Conservation (phyloP, 108 stramenopile species). For the Fragilaria crotonensis region DNA sequence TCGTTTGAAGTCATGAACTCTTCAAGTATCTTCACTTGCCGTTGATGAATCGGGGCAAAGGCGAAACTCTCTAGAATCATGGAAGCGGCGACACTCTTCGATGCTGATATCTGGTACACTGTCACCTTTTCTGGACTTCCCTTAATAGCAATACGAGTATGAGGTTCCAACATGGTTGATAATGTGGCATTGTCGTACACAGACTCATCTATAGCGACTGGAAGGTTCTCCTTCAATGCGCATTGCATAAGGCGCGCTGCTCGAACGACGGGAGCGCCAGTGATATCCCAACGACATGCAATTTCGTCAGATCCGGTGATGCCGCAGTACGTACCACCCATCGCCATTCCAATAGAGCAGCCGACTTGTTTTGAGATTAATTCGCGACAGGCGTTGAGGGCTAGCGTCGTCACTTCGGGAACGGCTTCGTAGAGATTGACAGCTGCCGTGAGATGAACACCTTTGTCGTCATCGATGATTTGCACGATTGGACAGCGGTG, state of each 20-base stretch:
- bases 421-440: conserved; percentile 7
- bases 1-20: background rate
- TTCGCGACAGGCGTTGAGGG: background rate
- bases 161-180: background rate
- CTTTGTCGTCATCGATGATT: conserved; percentile 13
- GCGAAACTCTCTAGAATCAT: background rate
- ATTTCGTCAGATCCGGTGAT: conserved; percentile 1
- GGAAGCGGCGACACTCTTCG: background rate
- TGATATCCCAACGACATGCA: conserved; percentile 9
- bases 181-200: background rate
- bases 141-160: background rate
- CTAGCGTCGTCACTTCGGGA: conserved; percentile 1
- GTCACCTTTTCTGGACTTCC: background rate
- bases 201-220: background rate
- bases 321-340: conserved; percentile 5
- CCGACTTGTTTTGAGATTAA: conserved; percentile 6
- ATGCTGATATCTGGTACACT: background rate
- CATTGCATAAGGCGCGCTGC: conserved; percentile 1
- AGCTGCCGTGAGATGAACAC: conserved; percentile 1
- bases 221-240: background rate
- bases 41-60: background rate
- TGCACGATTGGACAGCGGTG: conserved; percentile 8
- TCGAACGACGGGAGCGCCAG: background rate
- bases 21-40: background rate
- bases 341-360: conserved; percentile 5